Evolutionary conservation across 2,329 filamentous ascomycete species (phyloP), one percentile per base, ranked within the genome.

Genomic region (Colletotrichum godetiae): DNA sequence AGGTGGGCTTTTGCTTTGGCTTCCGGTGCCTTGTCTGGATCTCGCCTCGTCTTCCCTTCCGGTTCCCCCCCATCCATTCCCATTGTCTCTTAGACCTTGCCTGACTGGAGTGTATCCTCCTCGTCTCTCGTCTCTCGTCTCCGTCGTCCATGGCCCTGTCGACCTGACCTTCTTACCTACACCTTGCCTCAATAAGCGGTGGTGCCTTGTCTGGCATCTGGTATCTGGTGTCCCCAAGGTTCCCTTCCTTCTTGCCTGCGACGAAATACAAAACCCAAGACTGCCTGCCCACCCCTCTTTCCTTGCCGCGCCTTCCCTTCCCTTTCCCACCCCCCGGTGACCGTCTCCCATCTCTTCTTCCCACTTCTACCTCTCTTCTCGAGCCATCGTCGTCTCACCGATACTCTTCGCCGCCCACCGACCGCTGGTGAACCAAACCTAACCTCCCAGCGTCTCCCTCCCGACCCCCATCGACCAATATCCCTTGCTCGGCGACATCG

Each of bases 211-310:
- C 53, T 27, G 53, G 53, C 27, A 49, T 53, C 61, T 27, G 62
- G 46, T 35, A 49, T 66, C 63, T 59, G 63, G 59, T 69, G 49
- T 29, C 33, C 57, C 65, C 71, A 55, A 69, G 65, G 67, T 60
- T 73, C 65, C 67, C 49, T 70, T 64, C 67, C 67, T 57, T 62
- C 42, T 33, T 61, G 68, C 37, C 72, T 72, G 68, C 68, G 67
- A 74, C 72, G 68, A 74, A 52, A 74, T 74, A 74, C 72, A 74
- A 74, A 74, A 74, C 72, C 62, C 62, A 65, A 74, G 72, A 62
- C 67, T 49, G 57, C 57, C 68, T 73, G 62, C 72, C 27, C 56
- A 35, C 67, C 42, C 69, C 69, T 67, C 70, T 60, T 42, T 61
- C 58, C 12, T 60, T 67, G 60, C 60, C 62, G 57, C 24, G 35